Evolutionary conservation across 106 monocot genomes (phyloP).

Genomic region (Dioscorea dumetorum): DNA sequence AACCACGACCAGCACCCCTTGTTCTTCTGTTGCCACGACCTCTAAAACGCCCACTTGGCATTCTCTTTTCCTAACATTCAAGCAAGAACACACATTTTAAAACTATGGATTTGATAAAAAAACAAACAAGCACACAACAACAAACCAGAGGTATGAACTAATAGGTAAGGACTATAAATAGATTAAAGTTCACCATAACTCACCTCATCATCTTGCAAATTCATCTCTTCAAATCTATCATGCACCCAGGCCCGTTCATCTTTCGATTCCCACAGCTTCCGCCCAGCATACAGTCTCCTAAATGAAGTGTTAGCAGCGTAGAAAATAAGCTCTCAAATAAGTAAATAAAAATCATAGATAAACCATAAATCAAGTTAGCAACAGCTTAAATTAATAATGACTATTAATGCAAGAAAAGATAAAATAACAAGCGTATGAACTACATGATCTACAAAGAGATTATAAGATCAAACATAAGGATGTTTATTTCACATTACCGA

Average conservation of each 20-base stretch:
- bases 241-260: conserved; percentile 94
- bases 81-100: background rate
- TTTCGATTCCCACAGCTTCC: conserved; percentile 78
- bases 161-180: background rate
- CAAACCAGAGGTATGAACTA: background rate
- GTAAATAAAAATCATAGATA: no score
- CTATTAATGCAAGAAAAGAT: no score
- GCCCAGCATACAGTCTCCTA: conserved; percentile 57
- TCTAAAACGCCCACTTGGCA: conserved; percentile 33
- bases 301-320: no score
- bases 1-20: conserved; percentile 16
- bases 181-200: background rate
- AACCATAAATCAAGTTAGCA: no score
- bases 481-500: no score
- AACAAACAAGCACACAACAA: background rate
- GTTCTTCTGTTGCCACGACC: conserved; percentile 35
- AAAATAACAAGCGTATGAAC: no score
- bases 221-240: conserved; percentile 99
- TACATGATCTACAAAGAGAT: no score
- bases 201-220: conserved; percentile 56
- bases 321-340: no score
- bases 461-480: no score
- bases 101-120: background rate
- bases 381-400: no score
- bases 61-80: conserved; percentile 18